Evolutionary conservation across 2,329 filamentous ascomycete genomes (phyloP).

Genomic region (Xylaria sp.): DNA sequence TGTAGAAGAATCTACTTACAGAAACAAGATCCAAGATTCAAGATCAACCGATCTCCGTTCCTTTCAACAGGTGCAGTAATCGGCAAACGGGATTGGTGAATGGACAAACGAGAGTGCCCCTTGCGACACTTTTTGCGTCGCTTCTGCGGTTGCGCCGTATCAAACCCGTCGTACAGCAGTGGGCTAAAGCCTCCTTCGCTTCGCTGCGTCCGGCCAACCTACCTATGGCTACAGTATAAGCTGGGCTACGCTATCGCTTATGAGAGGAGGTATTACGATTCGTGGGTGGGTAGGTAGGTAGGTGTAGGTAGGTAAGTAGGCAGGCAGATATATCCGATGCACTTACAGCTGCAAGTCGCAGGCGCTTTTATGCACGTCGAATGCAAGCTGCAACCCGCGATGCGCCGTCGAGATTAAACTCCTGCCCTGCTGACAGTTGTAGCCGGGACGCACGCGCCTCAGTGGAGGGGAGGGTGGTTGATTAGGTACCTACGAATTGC

Average conservation of each 20-base stretch:
- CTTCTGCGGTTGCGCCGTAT: neutral
- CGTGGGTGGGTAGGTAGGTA: neutral
- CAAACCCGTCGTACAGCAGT: neutral
- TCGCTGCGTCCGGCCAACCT: neutral
- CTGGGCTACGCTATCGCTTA: neutral
- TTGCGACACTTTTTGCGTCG: conserved; percentile 14
- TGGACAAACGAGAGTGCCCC: conserved; percentile 7
- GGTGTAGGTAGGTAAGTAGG: conserved; percentile 1
- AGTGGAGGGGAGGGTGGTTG: conserved; percentile 20
- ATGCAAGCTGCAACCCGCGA: conserved; percentile 25
- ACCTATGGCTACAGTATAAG: neutral
- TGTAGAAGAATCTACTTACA: neutral
- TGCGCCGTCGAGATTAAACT: conserved; percentile 21
- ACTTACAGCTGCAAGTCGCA: conserved; percentile 21
- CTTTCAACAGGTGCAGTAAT: conserved; percentile 12
- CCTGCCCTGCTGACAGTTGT: conserved; percentile 27
- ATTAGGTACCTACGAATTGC: no score
- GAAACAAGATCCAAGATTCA: conserved; percentile 5
- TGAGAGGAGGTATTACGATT: neutral
- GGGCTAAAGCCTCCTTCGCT: neutral
- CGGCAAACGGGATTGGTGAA: neutral
- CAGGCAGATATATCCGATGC: conserved; percentile 1
- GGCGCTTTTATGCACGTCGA: conserved; percentile 24
- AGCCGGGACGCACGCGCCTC: conserved; percentile 16
- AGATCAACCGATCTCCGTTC: conserved; percentile 14